These are phyloP conservation scores for Xylaria grammica DNA, from an alignment of 495 filamentous ascomycete genomes.

Conservation along the genomic window DNA sequence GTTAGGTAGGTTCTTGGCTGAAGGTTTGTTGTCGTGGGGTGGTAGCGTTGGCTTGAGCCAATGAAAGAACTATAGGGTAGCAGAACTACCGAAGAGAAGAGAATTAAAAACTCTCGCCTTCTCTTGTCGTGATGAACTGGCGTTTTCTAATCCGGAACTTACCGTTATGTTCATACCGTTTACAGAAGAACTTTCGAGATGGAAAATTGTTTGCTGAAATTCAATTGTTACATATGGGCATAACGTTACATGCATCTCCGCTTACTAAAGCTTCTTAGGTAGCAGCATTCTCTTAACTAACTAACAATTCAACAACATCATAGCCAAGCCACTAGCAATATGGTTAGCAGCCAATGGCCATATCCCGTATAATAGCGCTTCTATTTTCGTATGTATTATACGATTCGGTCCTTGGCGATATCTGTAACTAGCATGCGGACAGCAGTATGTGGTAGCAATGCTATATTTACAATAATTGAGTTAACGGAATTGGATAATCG, in stretches of 20 bases:
- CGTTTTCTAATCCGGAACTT: background rate
- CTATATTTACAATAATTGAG: background rate
- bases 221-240: background rate
- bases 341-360: background rate
- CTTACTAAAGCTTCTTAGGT: constrained; percentile 3
- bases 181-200: background rate
- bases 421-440: background rate
- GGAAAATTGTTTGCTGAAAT: background rate
- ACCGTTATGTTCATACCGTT: background rate
- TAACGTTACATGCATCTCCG: background rate
- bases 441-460: background rate
- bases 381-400: background rate
- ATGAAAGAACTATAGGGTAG: too few relatives aligned
- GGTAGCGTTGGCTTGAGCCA: too few relatives aligned
- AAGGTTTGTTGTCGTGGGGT: too few relatives aligned
- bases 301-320: background rate
- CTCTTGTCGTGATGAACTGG: background rate
- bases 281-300: background rate
- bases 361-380: background rate
- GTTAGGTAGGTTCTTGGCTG: too few relatives aligned
- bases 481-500: background rate
- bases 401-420: constrained; percentile 5
- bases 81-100: too few relatives aligned
- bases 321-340: background rate
- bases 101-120: too few relatives aligned